phyloP scores from a whole-genome alignment of 78 protist genomes.

The Ministeria vibrans region DNA sequence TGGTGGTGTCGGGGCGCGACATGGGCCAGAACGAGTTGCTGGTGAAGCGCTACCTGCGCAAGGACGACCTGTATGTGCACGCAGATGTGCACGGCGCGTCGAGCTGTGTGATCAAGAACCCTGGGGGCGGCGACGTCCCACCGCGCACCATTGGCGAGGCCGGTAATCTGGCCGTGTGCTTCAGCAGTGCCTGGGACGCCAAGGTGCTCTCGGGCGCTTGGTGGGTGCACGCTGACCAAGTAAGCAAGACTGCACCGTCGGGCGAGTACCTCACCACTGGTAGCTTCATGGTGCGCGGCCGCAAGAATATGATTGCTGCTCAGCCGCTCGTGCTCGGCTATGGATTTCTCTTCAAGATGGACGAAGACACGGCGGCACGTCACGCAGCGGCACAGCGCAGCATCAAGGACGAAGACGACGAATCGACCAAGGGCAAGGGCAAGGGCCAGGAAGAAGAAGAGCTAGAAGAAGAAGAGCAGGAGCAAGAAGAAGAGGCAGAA shows the following conservation, averaged over 20 bases:
- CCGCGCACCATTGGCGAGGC: constrained; percentile 51
- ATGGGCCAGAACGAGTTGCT: constrained; percentile 90
- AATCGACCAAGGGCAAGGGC: neutral
- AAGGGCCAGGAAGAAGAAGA: constrained; percentile 12
- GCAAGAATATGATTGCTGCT: constrained; percentile 80
- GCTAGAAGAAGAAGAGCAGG: constrained; percentile 26
- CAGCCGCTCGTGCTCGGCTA: constrained; percentile 77
- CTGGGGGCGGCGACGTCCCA: constrained; percentile 34
- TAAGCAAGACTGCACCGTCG: constrained; percentile 82
- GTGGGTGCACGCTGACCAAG: constrained; percentile 89
- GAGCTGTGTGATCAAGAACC: constrained; percentile 62
- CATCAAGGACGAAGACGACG: constrained; percentile 18
- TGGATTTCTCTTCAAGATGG: constrained; percentile 29
- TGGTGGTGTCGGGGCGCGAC: constrained; percentile 89
- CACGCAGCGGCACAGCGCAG: constrained; percentile 46
- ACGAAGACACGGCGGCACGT: constrained; percentile 38
- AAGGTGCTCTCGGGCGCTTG: constrained; percentile 77
- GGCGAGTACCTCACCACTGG: constrained; percentile 93
- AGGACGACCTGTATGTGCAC: constrained; percentile 87
- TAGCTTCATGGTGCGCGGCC: constrained; percentile 69
- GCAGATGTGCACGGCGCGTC: constrained; percentile 91
- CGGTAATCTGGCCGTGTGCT: constrained; percentile 38
- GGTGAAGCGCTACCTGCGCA: constrained; percentile 43
- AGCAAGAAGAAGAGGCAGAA: neutral
- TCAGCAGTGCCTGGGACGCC: constrained; percentile 83